phyloP scores from a whole-genome alignment of 257 asterid genomes.

The Cinchona pubescens region DNA sequence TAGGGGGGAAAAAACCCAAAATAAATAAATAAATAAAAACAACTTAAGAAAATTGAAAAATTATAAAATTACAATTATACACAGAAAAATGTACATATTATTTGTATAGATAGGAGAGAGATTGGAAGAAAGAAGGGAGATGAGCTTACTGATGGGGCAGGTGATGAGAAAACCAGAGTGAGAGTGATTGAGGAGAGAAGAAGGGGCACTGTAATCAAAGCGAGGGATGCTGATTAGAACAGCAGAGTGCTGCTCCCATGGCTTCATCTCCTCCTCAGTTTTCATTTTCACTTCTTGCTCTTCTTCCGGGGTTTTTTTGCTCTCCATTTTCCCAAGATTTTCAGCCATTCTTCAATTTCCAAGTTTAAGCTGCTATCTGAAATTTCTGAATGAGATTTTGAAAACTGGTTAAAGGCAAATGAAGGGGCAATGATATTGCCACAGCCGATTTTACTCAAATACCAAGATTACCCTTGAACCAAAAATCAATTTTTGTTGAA shows the following conservation, averaged over 20 bases:
- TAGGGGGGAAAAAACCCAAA: background rate
- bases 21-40: background rate
- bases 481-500: no score
- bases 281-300: constrained; percentile 9
- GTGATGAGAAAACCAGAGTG: constrained; percentile 50
- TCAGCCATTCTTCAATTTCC: background rate
- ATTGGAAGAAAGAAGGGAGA: background rate
- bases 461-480: no score
- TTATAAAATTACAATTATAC: background rate
- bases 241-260: constrained; percentile 56
- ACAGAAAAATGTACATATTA: background rate
- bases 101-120: background rate
- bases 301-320: background rate
- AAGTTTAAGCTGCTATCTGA: no score
- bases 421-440: no score
- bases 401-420: no score
- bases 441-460: no score
- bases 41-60: background rate
- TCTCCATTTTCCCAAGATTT: background rate
- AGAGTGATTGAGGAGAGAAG: constrained; percentile 35
- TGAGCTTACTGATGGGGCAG: constrained; percentile 41
- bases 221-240: constrained; percentile 51
- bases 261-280: constrained; percentile 39
- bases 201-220: constrained; percentile 43
- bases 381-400: no score